Percentiles rank a stretch among this genome's conserved stretches.
Conservation (phyloP, 139 green algal genomes). For the Chlorella sp. region DNA sequence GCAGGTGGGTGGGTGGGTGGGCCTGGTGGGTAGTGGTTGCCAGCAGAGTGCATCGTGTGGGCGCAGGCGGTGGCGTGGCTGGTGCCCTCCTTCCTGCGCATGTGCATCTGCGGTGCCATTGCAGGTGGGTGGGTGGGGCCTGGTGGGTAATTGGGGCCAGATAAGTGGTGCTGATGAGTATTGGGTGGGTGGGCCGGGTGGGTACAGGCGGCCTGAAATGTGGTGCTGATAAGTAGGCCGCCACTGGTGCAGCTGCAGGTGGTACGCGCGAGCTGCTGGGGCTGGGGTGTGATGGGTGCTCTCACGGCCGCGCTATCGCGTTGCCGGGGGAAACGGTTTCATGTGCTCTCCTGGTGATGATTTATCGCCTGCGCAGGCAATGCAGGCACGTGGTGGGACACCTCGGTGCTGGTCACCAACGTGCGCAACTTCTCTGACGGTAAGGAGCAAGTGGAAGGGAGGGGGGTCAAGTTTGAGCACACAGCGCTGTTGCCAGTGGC, state of each 20-base stretch:
- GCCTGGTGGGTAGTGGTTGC: neutral
- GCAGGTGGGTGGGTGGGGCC: neutral
- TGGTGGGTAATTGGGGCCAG: neutral
- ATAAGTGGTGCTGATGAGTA: neutral
- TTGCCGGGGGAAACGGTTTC: no score
- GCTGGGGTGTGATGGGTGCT: neutral
- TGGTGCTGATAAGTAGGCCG: neutral
- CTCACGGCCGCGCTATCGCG: no score
- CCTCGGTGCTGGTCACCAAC: constrained; percentile 59
- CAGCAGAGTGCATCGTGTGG: neutral
- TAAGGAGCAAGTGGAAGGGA: no score
- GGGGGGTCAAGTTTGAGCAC: no score
- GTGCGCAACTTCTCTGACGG: constrained; percentile 76
- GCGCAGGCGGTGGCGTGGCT: neutral
- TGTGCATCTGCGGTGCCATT: neutral
- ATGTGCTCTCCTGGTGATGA: neutral
- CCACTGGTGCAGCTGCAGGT: neutral
- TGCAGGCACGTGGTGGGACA: constrained; percentile 64
- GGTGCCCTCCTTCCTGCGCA: neutral
- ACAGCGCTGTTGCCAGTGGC: no score
- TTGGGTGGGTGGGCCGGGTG: neutral
- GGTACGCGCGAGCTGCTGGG: neutral
- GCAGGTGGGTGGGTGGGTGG: neutral
- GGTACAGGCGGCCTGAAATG: neutral
- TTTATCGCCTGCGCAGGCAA: constrained; percentile 48